Evolutionary conservation across 441 rosid genomes (phyloP), one percentile per base, ranked within the genome.

Genomic region (Geranium incanum): DNA sequence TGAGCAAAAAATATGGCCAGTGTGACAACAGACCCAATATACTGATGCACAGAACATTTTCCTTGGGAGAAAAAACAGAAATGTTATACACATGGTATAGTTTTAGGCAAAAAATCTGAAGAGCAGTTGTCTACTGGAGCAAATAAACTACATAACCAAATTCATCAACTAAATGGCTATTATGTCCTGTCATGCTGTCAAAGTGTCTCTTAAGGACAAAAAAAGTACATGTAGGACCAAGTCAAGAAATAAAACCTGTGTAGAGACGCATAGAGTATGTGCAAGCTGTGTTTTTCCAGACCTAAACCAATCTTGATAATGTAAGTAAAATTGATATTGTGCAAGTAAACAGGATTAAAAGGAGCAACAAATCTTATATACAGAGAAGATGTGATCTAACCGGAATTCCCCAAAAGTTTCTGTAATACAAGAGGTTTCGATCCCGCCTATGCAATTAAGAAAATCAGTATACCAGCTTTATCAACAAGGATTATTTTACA

Each of bases 261-360:
- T 90, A 36, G 93, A 83, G 76, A 90, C 97, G 67, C 98, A 90
- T 0, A 92, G 95, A 23, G 99, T 92, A 84, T 90, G 95, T 23
- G 97, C 99, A 39, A 95, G 92, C 74, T 88, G 98, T 67, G 98
- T 95, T 83, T 91, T 90, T 79, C 98, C 97, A 74, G 90, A 90
- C 88, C 97, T 92, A 83, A 79, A 63, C 21, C 66, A 71, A 72
- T 28, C 19, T 45, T 70, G 36, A 23, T 45, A 64, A 38, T 6
- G 18, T 16, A 36, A 68, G 67, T 19, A 19, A 19, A 60, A 28
- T 28, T 21, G 63, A 71, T 68, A 36, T 28, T 23, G 70, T 19
- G 59, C 16, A 52, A 50, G 23, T 9, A 21, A 28, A 28, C 33
- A 28, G 33, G 33, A 28, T 28, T 28, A 28, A 7, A 21, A 7